These are phyloP conservation scores for Phialemoniopsis sp. DNA, from an alignment of 2,329 filamentous ascomycete species.

Conservation along the genomic window DNA sequence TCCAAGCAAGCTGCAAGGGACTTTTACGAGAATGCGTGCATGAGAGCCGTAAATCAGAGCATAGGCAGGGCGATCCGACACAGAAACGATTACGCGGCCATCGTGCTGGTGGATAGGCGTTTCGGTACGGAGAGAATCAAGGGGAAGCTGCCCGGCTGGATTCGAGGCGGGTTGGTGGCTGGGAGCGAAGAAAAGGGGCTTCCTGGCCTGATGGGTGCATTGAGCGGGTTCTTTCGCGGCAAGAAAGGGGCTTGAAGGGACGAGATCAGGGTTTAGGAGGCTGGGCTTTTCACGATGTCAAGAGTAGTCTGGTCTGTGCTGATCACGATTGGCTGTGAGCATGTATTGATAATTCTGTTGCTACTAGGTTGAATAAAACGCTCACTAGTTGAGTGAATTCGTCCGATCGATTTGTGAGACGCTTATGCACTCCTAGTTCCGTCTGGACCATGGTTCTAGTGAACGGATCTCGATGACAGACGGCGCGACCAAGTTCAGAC, in stretches of 20 bases:
- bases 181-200: conserved; percentile 46
- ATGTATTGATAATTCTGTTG: too few relatives aligned
- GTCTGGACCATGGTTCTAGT: too few relatives aligned
- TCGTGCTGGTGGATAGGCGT: conserved; percentile 77
- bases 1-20: conserved; percentile 63
- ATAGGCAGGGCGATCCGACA: conserved; percentile 92
- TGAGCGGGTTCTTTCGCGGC: conserved; percentile 54
- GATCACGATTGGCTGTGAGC: too few relatives aligned
- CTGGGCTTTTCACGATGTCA: too few relatives aligned
- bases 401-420: too few relatives aligned
- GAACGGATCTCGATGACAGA: too few relatives aligned
- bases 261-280: not conserved
- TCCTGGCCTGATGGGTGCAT: conserved; percentile 52
- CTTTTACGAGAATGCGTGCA: conserved; percentile 92
- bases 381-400: too few relatives aligned
- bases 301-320: too few relatives aligned
- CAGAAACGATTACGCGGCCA: conserved; percentile 81
- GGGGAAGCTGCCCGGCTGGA: conserved; percentile 85
- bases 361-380: too few relatives aligned
- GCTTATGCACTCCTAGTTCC: too few relatives aligned
- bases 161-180: conserved; percentile 61
- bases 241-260: conserved; percentile 29
- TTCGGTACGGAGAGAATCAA: conserved; percentile 73
- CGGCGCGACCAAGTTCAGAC: too few relatives aligned
- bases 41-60: conserved; percentile 96